Evolutionary conservation across 345 rosid species (phyloP), one percentile per base, ranked within the genome.

Genomic region (Aquilaria malaccensis): DNA sequence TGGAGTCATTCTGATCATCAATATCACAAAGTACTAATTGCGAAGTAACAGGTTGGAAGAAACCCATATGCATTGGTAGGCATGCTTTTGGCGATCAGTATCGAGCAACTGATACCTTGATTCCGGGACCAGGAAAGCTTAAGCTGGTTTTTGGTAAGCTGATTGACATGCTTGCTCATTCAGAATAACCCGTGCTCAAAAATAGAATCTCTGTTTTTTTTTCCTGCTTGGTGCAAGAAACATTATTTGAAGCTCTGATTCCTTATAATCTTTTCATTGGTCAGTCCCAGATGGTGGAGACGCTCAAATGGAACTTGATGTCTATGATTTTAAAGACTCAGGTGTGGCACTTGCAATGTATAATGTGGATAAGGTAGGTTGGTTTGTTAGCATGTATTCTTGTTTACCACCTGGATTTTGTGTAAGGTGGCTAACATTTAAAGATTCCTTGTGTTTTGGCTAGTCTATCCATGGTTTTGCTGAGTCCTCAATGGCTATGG

Each of bases 11-110:
- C 48, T 52, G 47, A 41, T 62, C 13, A 55, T 59, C 52, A 15
- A 32, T 51, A 50, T 53, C 14, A 3, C 55, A 48, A 31, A 47
- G 47, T 55, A 29, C 67, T 56, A 49, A 62, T 53, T 65, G 50
- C 70, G 30, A 33, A 55, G 66, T 53, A 68, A 58, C 79, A 93
- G 97, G 97, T 72, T 90, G 97, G 97, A 86, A 70, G 81, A 90
- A 87, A 69, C 91, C 99, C 56, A 89, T 94, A 72, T 94, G 99
- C 72, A 88, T 90, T 70, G 99, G 99, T 64, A 86, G 99, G 68
- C 99, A 94, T 84, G 99, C 97, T 71, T 94, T 94, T 77, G 99
- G 96, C 37, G 99, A 94, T 85, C 99, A 94, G 72, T 94, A 87
- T 73, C 89, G 96, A 65, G 99, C 97, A 58, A 88, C 96, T 22